Evolutionary conservation across 106 monocot genomes (phyloP), one percentile per base, ranked within the genome.

Genomic region (Gastrodia elata): DNA sequence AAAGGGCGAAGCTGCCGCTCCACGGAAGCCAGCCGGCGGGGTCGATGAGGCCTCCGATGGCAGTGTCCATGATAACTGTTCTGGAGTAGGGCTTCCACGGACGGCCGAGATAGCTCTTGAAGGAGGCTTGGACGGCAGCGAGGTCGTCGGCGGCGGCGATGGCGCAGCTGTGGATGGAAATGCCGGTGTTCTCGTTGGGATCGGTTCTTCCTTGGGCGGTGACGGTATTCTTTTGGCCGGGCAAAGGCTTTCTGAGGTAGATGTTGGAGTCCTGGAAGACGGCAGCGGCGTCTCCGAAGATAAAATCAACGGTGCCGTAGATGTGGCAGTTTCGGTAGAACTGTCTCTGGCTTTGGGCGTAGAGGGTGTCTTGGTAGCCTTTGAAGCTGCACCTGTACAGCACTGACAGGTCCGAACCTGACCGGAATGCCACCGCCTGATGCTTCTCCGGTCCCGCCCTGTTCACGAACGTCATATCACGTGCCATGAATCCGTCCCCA

Each of bases 281-380:
- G 16, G 59, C 83, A n/a, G 46, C 75, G 13, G 83, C 73, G 70
- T 87, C 76, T 11, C 86, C 86, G 59, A 87, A 87, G 49, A 87
- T 83, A 74, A 87, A 87, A 68, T 87, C 86, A 26, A 87, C 68
- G 24, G 83, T 87, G 39, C 86, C 86, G 25, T 76, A 77, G 37
- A 87, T 48, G 36, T 79, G 69, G 69, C 83, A 87, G 48, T 87
- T 49, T 15, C 86, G 74, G 77, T 77, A 87, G 83, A 83, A 83
- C 41, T 87, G 86, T 1, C 86, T 74, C 18, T 73, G 73, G 4
- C 77, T 55, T 75, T 80, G 36, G 13, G 72, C 65, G 71, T 80
- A 87, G 64, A 87, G 82, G 36, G 83, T 87, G 83, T 84, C 83
- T 43, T 84, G 83, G 30, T 75, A 80, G 7, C 83, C 83, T 42